Percentiles rank a stretch among this genome's conserved stretches.
These are phyloP conservation scores for Magnaporthiopsis rhizophila DNA, from an alignment of 2,329 filamentous ascomycete genomes.

Conservation along the genomic window DNA sequence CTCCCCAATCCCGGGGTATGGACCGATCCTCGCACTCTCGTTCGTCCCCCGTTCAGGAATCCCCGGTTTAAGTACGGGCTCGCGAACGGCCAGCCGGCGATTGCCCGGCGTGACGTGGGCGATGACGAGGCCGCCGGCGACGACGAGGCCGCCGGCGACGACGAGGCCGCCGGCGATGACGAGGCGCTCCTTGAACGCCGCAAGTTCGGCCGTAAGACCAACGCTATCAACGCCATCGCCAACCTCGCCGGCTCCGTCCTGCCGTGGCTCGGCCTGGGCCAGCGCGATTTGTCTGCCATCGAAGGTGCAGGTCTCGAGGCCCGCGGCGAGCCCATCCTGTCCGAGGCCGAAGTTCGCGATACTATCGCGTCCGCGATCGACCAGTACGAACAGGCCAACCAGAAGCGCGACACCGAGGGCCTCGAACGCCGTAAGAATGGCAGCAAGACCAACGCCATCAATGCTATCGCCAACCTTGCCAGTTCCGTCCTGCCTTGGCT, in stretches of 20 bases:
- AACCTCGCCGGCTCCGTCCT: not conserved
- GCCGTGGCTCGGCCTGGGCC: not conserved
- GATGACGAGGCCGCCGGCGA: no score
- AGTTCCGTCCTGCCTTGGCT: not conserved
- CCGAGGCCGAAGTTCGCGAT: no score
- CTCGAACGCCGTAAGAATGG: not conserved
- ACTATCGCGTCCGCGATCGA: no score
- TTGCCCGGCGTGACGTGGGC: not conserved
- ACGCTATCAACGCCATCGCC: not conserved
- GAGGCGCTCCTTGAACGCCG: not conserved
- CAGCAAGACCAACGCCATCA: not conserved
- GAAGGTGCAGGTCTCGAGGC: not conserved
- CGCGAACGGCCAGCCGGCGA: no score
- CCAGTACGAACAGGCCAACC: no score
- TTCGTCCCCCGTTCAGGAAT: no score
- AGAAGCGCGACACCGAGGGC: not conserved
- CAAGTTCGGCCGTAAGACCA: not conserved
- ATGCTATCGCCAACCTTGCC: not conserved
- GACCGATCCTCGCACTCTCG: no score
- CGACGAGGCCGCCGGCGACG: not conserved
- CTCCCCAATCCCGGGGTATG: not conserved
- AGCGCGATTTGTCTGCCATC: not conserved
- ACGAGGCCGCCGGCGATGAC: no score
- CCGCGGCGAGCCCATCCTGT: not conserved
- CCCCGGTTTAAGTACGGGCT: no score